A percentile compares a stretch with the other conserved stretches of the same genome.
Evolutionary conservation across 257 asterid species (phyloP).

Genomic region (Solanum bukasovii): DNA sequence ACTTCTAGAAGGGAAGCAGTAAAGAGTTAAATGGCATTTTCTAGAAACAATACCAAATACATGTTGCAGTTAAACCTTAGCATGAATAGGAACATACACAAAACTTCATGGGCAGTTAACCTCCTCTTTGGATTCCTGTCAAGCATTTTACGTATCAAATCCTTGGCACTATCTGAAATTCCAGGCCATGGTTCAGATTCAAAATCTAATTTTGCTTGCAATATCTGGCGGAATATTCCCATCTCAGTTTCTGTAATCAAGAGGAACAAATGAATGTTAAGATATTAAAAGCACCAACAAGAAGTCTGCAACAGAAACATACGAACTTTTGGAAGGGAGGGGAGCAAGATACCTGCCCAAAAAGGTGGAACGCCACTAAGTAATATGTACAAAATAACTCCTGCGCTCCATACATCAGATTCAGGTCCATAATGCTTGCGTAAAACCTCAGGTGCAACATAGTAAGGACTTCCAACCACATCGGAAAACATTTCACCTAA

Average conservation of each 20-base stretch:
- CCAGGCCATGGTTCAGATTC: slow-evolving; percentile 96
- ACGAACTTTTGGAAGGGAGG: neutral
- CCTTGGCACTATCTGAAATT: slow-evolving; percentile 73
- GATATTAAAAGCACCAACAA: neutral
- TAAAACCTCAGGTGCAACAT: slow-evolving; percentile 90
- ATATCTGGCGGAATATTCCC: slow-evolving; percentile 92
- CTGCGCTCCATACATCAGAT: neutral
- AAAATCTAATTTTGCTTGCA: slow-evolving; percentile 64
- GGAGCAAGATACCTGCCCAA: slow-evolving; percentile 56
- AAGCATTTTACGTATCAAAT: slow-evolving; percentile 74
- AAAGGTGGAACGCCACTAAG: neutral
- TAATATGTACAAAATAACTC: neutral
- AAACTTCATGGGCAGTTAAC: neutral
- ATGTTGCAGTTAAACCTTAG: neutral
- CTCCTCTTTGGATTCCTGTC: slow-evolving; percentile 59
- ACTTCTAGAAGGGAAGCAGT: neutral
- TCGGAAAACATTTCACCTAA: slow-evolving; percentile 73
- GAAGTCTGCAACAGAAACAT: neutral
- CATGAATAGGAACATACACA: neutral
- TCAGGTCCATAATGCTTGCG: neutral
- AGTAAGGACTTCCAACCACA: slow-evolving; percentile 92
- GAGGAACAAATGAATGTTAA: slow-evolving; percentile 1
- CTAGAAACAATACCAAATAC: neutral
- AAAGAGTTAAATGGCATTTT: neutral
- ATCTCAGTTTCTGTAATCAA: slow-evolving; percentile 74